A percentile compares a stretch with the other conserved stretches of the same genome.
phyloP scores from a whole-genome alignment of 345 rosid genomes.

The Citrus sinensis region DNA sequence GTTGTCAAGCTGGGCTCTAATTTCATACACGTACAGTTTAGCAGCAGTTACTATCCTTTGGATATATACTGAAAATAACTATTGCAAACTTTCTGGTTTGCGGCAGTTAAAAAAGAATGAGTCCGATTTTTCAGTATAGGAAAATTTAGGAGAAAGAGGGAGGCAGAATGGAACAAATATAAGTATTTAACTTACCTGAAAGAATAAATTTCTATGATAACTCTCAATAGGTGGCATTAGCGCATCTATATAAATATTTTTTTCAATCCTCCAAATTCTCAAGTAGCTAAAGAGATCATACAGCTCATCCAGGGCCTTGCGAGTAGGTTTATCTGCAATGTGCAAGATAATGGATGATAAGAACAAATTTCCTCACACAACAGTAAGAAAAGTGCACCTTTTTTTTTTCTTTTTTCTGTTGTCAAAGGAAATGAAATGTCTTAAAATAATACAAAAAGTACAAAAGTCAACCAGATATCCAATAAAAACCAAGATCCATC shows the following conservation, averaged over 20 bases:
- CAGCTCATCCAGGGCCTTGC: conserved; percentile 90
- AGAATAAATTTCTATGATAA: conserved; percentile 77
- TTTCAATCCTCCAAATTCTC: conserved; percentile 82
- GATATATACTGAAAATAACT: neutral
- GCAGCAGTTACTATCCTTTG: neutral
- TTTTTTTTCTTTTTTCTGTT: too few species aligned
- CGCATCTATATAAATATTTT: conserved; percentile 68
- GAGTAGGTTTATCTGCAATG: conserved; percentile 66
- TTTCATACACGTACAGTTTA: neutral
- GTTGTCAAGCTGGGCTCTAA: neutral
- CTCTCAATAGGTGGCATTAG: conserved; percentile 89
- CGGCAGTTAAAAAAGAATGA: neutral
- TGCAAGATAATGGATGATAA: neutral
- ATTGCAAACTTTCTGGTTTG: neutral
- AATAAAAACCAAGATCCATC: neutral
- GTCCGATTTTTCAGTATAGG: neutral
- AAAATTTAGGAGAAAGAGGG: neutral
- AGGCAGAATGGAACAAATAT: neutral
- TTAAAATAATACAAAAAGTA: neutral
- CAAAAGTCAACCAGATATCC: too few species aligned
- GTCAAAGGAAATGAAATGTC: neutral
- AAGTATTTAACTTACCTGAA: conserved; percentile 51
- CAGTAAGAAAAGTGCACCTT: neutral
- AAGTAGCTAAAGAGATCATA: conserved; percentile 68
- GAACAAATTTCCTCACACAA: neutral